Evolutionary conservation across 192 early-diverging fungal species (phyloP).

Genomic region (Lobosporangium transversale): DNA sequence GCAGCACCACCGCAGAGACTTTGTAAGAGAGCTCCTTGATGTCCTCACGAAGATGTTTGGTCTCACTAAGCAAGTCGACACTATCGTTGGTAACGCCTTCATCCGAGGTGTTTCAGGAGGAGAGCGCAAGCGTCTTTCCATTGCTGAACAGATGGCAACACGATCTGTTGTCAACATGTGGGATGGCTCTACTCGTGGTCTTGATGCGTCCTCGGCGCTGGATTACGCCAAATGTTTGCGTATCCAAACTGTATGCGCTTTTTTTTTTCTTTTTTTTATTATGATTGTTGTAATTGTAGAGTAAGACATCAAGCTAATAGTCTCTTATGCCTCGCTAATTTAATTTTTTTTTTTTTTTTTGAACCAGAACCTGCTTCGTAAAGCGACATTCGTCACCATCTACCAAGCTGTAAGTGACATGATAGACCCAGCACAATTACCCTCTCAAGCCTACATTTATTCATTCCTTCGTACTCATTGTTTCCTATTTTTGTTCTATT

Average conservation of each 20-base stretch:
- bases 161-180: constrained; percentile 65
- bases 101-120: constrained; percentile 84
- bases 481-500: constrained; percentile 61
- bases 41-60: constrained; percentile 69
- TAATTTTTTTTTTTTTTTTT: background rate
- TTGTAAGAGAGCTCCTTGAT: constrained; percentile 62
- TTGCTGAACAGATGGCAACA: constrained; percentile 79
- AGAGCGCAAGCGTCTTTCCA: constrained; percentile 81
- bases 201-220: constrained; percentile 84
- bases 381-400: constrained; percentile 70
- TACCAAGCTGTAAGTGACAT: constrained; percentile 80
- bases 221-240: constrained; percentile 82
- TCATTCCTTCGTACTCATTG: too few relatives aligned
- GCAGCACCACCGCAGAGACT: constrained; percentile 57
- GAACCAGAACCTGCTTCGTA: constrained; percentile 65
- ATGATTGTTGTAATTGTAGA: background rate
- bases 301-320: background rate
- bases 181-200: constrained; percentile 79
- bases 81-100: constrained; percentile 79
- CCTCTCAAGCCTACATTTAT: too few relatives aligned
- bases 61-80: constrained; percentile 72
- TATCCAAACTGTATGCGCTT: constrained; percentile 60
- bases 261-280: background rate
- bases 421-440: too few relatives aligned
- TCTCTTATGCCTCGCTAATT: background rate